These are phyloP conservation scores for Phyllosticta citriasiana DNA, from an alignment of 2,329 filamentous ascomycete genomes.

Conservation along the genomic window DNA sequence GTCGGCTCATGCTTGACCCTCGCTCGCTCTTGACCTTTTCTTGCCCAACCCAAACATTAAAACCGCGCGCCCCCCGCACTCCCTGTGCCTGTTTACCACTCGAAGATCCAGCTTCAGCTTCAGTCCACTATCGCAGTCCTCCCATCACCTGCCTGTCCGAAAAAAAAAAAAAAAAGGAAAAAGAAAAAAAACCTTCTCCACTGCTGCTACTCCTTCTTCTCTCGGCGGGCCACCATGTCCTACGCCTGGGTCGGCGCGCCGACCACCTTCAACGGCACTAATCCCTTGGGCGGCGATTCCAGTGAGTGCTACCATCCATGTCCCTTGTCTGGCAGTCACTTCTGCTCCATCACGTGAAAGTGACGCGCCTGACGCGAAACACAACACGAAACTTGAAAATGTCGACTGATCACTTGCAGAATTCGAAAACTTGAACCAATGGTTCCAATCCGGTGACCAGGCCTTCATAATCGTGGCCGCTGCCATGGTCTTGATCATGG, in stretches of 20 bases:
- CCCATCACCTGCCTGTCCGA: background rate
- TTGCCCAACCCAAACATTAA: slow-evolving; percentile 3
- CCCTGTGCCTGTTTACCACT: background rate
- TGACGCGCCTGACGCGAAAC: background rate
- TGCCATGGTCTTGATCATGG: slow-evolving; percentile 93
- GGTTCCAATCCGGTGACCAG: slow-evolving; percentile 84
- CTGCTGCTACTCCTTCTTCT: background rate
- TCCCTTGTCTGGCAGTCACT: slow-evolving; percentile 4
- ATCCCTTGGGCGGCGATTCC: slow-evolving; percentile 64
- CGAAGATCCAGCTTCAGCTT: slow-evolving; percentile 6
- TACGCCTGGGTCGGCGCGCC: slow-evolving; percentile 39
- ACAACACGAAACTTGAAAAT: background rate
- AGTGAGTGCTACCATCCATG: slow-evolving; percentile 47
- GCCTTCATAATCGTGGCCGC: slow-evolving; percentile 84
- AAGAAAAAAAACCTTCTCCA: no score
- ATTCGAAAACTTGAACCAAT: slow-evolving; percentile 85
- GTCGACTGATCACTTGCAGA: slow-evolving; percentile 38
- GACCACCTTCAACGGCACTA: slow-evolving; percentile 41
- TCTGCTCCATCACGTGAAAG: background rate
- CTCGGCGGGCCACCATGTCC: slow-evolving; percentile 32
- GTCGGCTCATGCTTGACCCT: background rate
- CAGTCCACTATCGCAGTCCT: background rate
- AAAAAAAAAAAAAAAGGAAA: no score
- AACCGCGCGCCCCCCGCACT: slow-evolving; percentile 7
- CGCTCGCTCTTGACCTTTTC: slow-evolving; percentile 8